Conservation (phyloP, 495 filamentous ascomycete genomes). For the Penicillium dipodomyicola region DNA sequence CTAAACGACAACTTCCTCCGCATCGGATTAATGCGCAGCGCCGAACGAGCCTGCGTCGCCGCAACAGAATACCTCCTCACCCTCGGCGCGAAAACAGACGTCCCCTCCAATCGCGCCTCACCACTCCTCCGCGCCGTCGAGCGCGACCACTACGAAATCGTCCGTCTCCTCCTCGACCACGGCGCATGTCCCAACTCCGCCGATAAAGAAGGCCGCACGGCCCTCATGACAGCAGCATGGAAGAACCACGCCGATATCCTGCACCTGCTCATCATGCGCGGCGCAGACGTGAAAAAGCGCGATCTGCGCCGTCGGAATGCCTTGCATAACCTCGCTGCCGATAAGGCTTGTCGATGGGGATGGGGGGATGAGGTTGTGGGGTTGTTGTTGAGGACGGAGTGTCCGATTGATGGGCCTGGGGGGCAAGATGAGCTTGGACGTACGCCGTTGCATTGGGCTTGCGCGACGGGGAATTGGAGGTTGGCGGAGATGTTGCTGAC, state of each 20-base stretch:
- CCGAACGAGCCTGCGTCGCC: slow-evolving; percentile 44
- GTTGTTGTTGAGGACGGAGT: slow-evolving; percentile 42
- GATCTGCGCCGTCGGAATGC: slow-evolving; percentile 42
- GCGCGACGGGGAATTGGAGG: slow-evolving; percentile 56
- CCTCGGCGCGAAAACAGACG: slow-evolving; percentile 46
- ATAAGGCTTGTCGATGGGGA: slow-evolving; percentile 46
- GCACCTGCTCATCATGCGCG: slow-evolving; percentile 46
- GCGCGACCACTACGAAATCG: slow-evolving; percentile 47
- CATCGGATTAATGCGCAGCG: slow-evolving; percentile 49
- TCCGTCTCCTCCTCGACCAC: slow-evolving; percentile 43
- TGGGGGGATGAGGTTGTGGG: slow-evolving; percentile 53
- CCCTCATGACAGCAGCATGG: slow-evolving; percentile 59
- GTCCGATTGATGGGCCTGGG: slow-evolving; percentile 40
- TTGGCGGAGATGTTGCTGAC: slow-evolving; percentile 56
- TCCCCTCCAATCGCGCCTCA: slow-evolving; percentile 37
- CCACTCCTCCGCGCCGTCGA: slow-evolving; percentile 53
- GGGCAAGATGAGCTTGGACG: slow-evolving; percentile 49
- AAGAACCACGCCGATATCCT: slow-evolving; percentile 53
- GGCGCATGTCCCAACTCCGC: slow-evolving; percentile 40
- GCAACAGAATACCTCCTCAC: slow-evolving; percentile 48
- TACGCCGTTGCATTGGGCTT: slow-evolving; percentile 63
- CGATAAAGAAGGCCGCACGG: slow-evolving; percentile 52
- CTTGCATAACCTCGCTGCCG: slow-evolving; percentile 56
- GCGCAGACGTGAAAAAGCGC: slow-evolving; percentile 49
- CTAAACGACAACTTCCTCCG: slow-evolving; percentile 51